These are phyloP conservation scores for Centrapalus pauciflorus DNA, from an alignment of 129 eudicot species.

Conservation along the genomic window DNA sequence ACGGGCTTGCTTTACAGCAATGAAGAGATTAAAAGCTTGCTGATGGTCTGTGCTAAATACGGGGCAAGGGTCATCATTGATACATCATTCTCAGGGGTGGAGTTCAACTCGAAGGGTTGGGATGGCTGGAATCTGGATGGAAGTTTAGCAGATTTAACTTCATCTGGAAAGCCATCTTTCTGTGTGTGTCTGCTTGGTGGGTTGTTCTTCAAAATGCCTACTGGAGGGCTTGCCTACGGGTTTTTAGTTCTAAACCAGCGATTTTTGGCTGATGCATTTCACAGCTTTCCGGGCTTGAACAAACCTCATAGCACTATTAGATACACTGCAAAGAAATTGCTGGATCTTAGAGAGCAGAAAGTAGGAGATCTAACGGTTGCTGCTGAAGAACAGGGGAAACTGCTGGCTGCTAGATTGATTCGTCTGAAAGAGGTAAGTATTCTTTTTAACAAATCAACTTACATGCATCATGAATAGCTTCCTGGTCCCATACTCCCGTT, in stretches of 20 bases:
- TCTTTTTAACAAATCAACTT: neutral
- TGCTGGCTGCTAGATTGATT: slow-evolving; percentile 51
- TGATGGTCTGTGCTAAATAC: slow-evolving; percentile 61
- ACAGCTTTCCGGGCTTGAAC: slow-evolving; percentile 67
- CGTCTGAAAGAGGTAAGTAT: slow-evolving; percentile 67
- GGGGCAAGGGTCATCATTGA: slow-evolving; percentile 86
- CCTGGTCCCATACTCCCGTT: slow-evolving; percentile 8
- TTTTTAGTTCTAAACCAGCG: slow-evolving; percentile 66
- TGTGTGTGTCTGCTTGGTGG: slow-evolving; percentile 79
- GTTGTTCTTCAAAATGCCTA: slow-evolving; percentile 66
- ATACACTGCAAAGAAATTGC: slow-evolving; percentile 82
- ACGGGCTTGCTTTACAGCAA: slow-evolving; percentile 82
- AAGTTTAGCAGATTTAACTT: slow-evolving; percentile 40
- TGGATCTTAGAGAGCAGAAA: slow-evolving; percentile 65
- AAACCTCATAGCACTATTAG: slow-evolving; percentile 80
- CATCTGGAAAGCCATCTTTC: slow-evolving; percentile 44
- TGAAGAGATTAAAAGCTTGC: slow-evolving; percentile 61
- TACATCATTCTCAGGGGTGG: slow-evolving; percentile 82
- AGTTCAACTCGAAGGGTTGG: slow-evolving; percentile 40
- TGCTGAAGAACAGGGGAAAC: slow-evolving; percentile 44
- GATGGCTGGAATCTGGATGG: slow-evolving; percentile 74
- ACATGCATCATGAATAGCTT: neutral
- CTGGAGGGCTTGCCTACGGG: slow-evolving; percentile 80
- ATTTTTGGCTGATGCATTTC: slow-evolving; percentile 51
- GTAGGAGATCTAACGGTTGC: slow-evolving; percentile 31